Conservation (phyloP, 2,329 filamentous ascomycete genomes). For the Hysterium pulicare region DNA sequence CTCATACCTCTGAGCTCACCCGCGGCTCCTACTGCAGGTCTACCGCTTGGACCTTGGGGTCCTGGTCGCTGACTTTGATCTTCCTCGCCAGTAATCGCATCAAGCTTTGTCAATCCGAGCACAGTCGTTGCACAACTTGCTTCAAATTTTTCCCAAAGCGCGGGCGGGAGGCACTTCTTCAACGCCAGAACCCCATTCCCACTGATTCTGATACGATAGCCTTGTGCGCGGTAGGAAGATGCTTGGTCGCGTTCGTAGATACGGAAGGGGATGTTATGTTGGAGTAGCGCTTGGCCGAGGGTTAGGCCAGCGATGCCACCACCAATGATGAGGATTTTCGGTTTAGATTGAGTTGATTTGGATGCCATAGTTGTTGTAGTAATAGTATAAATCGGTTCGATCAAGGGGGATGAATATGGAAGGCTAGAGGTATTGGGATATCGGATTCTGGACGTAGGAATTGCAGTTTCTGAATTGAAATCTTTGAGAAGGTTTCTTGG, state of each 20-base stretch:
- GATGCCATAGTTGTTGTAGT: too few relatives aligned
- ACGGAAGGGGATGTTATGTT: conserved; percentile 4
- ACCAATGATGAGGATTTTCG: conserved; percentile 9
- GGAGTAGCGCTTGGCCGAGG: conserved; percentile 7
- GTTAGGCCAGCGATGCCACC: conserved; percentile 6
- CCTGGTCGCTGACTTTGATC: too few relatives aligned
- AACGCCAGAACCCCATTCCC: background rate
- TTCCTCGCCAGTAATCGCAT: background rate
- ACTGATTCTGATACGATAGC: background rate
- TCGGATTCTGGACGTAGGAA: too few relatives aligned
- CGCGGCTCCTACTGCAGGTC: too few relatives aligned
- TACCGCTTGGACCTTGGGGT: too few relatives aligned
- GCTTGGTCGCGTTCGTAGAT: conserved; percentile 8
- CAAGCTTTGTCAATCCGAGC: background rate
- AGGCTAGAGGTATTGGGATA: too few relatives aligned
- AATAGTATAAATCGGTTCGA: too few relatives aligned
- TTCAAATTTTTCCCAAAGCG: background rate
- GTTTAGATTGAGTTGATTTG: too few relatives aligned
- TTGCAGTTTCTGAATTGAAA: too few relatives aligned
- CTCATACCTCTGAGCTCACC: background rate
- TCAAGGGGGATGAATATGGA: too few relatives aligned
- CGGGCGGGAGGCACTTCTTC: background rate
- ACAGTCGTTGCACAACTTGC: background rate
- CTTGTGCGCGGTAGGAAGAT: conserved; percentile 5
- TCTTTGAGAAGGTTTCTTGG: too few relatives aligned